Percentiles rank a stretch among this genome's conserved stretches.
Conservation (phyloP, 805 yeast genomes). For the Sugiyamaella smithiae region DNA sequence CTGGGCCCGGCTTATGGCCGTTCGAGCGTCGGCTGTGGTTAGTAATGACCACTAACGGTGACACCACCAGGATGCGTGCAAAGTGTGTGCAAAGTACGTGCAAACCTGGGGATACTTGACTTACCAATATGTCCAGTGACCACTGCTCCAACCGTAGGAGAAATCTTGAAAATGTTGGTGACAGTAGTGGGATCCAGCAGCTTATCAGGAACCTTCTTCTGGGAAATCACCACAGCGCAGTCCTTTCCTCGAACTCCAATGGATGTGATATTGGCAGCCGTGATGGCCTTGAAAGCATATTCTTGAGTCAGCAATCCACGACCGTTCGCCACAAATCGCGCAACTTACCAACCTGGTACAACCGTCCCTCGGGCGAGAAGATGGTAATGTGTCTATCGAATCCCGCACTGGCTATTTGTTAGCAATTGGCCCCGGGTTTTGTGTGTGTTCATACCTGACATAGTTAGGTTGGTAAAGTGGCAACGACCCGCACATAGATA, state of each 20-base stretch:
- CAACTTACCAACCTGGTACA: constrained; percentile 70
- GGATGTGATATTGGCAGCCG: constrained; percentile 85
- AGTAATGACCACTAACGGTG: no score
- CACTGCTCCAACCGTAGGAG: constrained; percentile 80
- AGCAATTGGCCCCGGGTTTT: background rate
- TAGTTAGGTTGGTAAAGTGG: constrained; percentile 16
- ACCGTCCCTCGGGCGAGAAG: constrained; percentile 97
- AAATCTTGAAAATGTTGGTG: constrained; percentile 77
- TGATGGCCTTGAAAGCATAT: constrained; percentile 96
- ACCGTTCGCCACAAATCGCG: background rate
- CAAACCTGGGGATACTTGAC: no score
- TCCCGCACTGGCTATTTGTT: constrained; percentile 70
- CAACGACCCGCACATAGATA: background rate
- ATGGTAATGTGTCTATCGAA: constrained; percentile 98
- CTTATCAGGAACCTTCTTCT: constrained; percentile 95
- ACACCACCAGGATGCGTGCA: no score
- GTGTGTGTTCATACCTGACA: constrained; percentile 40
- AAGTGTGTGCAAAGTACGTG: no score
- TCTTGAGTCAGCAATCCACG: constrained; percentile 40
- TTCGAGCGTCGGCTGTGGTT: constrained; percentile 76
- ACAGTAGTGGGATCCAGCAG: constrained; percentile 84
- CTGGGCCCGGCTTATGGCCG: constrained; percentile 85
- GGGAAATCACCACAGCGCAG: constrained; percentile 84
- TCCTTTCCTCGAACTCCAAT: constrained; percentile 84
- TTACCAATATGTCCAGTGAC: constrained; percentile 74